Base-by-base conservation (phyloP, 2,329 filamentous ascomycete genomes). In the Cytospora paraplurivora region DNA sequence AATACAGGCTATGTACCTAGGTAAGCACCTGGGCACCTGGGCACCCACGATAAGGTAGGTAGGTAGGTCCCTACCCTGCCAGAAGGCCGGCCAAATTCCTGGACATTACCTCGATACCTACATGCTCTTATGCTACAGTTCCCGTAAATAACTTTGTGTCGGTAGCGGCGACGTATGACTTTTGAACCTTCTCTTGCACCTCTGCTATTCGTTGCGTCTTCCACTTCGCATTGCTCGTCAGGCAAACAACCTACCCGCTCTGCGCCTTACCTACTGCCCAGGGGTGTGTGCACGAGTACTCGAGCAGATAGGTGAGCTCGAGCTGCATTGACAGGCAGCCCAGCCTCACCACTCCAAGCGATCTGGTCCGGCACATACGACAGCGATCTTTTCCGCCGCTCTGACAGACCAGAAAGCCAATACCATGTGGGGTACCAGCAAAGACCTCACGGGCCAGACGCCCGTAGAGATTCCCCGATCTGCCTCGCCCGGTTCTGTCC, bases 401-500 rank as follows among this genome's bases (percentile, higher is more conserved):
- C 19, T 44, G 49, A 56, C 56, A 51, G 7, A 27, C 37, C 44
- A 59, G 19, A 7, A 33, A 66, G 13, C 32, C 33, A 38, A 34
- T 32, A 57, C 44, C 62, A 74, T 74, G 73, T 71, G 72, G 58
- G 67, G 68, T 54, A 67, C 67, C 3, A 68, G 67, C 49, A 70
- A 69, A 66, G 68, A 72, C 10, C 71, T 70, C 35, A 68, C 72
- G 3, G 70, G 66, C 55, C 70, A 70, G 37, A 64, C 69, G 70
- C 71, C 78, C 72, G 67, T 76, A 68, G 72, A 74, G 65, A 72
- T 77, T 66, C 68, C 77, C 61, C 73, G 79, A 63, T 77, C 82
- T 4, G 80, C 80, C 1, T 85, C 84, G 35, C 82, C 7, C 73
- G 65, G 76, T 47, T 81, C 82, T 13, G 73, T 77, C 54, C 77